phyloP scores from a whole-genome alignment of 495 filamentous ascomycete genomes.

The Cercophora samala region DNA sequence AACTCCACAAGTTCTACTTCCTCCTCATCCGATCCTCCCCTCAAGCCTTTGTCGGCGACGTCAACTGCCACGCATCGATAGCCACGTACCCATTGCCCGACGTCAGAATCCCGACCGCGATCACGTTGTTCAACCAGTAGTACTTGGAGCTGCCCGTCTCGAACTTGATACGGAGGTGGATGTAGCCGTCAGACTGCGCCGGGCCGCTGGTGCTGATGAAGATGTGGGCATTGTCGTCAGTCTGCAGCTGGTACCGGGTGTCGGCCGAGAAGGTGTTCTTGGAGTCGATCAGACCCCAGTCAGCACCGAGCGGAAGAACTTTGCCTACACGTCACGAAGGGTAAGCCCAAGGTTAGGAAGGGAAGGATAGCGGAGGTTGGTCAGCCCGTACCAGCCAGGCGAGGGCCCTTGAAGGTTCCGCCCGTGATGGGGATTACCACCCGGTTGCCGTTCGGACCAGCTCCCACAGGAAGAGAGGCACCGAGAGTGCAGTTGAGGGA shows the following conservation, averaged over 20 bases:
- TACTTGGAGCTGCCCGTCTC: slow-evolving; percentile 31
- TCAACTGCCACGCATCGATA: slow-evolving; percentile 32
- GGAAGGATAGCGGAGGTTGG: not conserved
- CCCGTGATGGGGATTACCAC: slow-evolving; percentile 30
- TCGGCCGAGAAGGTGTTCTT: slow-evolving; percentile 28
- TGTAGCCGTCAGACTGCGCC: slow-evolving; percentile 24
- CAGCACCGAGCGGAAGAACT: slow-evolving; percentile 31
- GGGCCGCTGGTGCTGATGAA: slow-evolving; percentile 31
- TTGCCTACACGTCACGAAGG: slow-evolving; percentile 20
- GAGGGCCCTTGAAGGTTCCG: slow-evolving; percentile 25
- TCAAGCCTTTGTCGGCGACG: not conserved
- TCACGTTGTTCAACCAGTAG: slow-evolving; percentile 31
- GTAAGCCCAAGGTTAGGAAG: not conserved
- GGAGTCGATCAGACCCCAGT: slow-evolving; percentile 30
- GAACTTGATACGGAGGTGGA: slow-evolving; percentile 28
- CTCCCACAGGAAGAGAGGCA: slow-evolving; percentile 18
- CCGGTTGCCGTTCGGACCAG: slow-evolving; percentile 20
- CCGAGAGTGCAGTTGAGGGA: slow-evolving; percentile 31
- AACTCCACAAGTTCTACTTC: slow-evolving; percentile 11
- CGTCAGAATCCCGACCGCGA: slow-evolving; percentile 27
- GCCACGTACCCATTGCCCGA: slow-evolving; percentile 11
- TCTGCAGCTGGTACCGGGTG: slow-evolving; percentile 32
- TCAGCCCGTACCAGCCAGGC: slow-evolving; percentile 16
- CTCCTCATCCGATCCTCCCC: not conserved
- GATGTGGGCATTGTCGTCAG: slow-evolving; percentile 32